Percentiles rank a stretch among this genome's conserved stretches.
These are phyloP conservation scores for Elongisporangium undulatum DNA, from an alignment of 352 stramenopile species.

Conservation along the genomic window DNA sequence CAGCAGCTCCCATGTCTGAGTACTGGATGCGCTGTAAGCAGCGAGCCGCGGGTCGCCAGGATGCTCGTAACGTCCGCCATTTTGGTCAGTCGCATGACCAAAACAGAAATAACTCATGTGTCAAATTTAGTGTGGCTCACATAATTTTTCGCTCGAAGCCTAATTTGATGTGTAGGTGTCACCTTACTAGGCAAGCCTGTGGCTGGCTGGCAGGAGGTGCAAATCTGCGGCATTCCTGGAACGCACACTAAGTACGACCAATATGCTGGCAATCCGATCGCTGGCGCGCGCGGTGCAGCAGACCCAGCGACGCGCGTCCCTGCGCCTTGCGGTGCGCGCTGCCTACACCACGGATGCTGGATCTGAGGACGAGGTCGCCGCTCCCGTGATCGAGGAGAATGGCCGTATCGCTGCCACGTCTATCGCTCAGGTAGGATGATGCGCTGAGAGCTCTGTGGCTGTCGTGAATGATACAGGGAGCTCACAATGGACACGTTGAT, in stretches of 20 bases:
- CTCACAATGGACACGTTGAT: background rate
- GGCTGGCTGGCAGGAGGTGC: slow-evolving; percentile 15
- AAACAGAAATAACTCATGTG: background rate
- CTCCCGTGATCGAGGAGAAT: slow-evolving; percentile 20
- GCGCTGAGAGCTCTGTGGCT: background rate
- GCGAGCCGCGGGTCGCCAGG: background rate
- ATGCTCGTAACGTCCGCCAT: slow-evolving; percentile 10
- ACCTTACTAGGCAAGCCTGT: slow-evolving; percentile 18
- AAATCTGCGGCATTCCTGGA: slow-evolving; percentile 14
- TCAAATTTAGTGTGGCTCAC: slow-evolving; percentile 7
- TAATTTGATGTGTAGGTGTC: slow-evolving; percentile 4
- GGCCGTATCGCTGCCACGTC: slow-evolving; percentile 52
- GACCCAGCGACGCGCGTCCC: slow-evolving; percentile 14
- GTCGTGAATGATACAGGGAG: background rate
- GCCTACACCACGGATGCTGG: background rate
- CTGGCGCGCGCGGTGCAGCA: slow-evolving; percentile 30
- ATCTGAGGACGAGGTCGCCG: slow-evolving; percentile 9
- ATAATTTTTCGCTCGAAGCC: background rate
- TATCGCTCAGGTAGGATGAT: slow-evolving; percentile 38
- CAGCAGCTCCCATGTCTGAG: slow-evolving; percentile 47
- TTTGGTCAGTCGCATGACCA: background rate
- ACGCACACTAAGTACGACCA: slow-evolving; percentile 7
- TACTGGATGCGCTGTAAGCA: background rate
- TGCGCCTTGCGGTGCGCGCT: slow-evolving; percentile 11
- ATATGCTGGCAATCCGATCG: slow-evolving; percentile 58